Evolutionary conservation across 257 asterid species (phyloP), one percentile per base, ranked within the genome.

Genomic region (Solanum chiquidenum): DNA sequence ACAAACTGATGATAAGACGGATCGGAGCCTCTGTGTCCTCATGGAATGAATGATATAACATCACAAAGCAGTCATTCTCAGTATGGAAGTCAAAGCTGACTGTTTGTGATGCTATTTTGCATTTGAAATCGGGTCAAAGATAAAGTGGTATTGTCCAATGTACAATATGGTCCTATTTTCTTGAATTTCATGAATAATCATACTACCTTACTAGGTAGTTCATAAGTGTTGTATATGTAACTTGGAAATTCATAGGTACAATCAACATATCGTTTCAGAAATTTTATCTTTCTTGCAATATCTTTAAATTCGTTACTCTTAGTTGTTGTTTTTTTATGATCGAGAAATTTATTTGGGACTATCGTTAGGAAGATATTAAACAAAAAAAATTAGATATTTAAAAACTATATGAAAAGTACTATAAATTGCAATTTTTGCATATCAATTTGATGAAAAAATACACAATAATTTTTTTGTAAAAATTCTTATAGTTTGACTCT

Each of bases 21-120:
- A 71, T 71, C 25, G 14, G 11, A n/a, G 38, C 83, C 49, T 46
- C 37, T 75, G 31, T 46, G 66, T 79, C 85, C 21, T 86, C 86
- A 9, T 44, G 88, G 86, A 74, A 37, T 29, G 69, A 82, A 49
- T 74, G 86, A 83, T 88, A 84, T 87, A 87, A 90, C 90, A 91
- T 90, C 90, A 86, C 38, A 49, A 55, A 77, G 87, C 92, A 90
- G 90, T 90, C 92, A 89, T 87, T 91, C 90, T 62, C 44, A n/a
- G 40, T 44, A 44, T 79, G 40, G 29, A 87, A 76, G 76, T 69
- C 42, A 77, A 44, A 88, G 76, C 25, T 90, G 89, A 90, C 90
- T 91, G 88, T 84, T 88, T 72, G 21, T 90, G 90, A 90, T 88
- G 91, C 90, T 87, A 84, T 87, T 87, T 80, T n/a, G 74, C 84